Evolutionary conservation across 192 early-diverging fungal genomes (phyloP), one percentile per base, ranked within the genome.

Genomic region (Anaeromyces robustus): DNA sequence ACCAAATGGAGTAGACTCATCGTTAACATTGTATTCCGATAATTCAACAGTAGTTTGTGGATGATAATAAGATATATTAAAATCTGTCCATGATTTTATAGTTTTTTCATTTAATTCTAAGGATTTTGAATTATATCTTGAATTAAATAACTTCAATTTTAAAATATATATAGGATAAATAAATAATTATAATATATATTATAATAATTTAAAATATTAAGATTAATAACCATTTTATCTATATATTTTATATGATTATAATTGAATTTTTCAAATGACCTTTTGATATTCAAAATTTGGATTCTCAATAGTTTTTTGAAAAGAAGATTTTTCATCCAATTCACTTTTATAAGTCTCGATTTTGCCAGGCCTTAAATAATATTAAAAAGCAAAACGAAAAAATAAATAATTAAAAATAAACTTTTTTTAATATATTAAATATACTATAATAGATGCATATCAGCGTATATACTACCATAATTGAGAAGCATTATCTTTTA

Each of bases 71-170:
- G 91, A 86, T 32, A 90, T 88, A 83, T 90, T 93, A 83, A 89
- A 94, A 81, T 98, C 96, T 0, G 95, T 92, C 95, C 96, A 97
- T 22, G 86, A 87, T 39, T 84, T 84, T 39, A 89, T 88, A 28
- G 83, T 82, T 26, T 81, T 81, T 30, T 94, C 89, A n/a, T 68
- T 68, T 68, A 68, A 68, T n/a, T 68, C 52, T 18, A 68, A 68
- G 5, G 52, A 68, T n/a, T 68, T 68, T n/a, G 52, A n/a, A 68
- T n/a, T 68, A 68, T 68, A 68, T 9, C 52, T 26, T 7, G 52
- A 68, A 68, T 68, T 68, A 68, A 68, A 68, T 26, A 68, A n/a
- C 52, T 68, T 11, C 0, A 68, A 28, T 22, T 9, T 22, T 52
- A 52, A 16, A 16, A 22, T 22, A 16, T 22, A 16, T 52, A 52